Percentiles rank a stretch among this genome's conserved stretches.
Conservation (phyloP, 2,329 filamentous ascomycete genomes). For the Tothia fuscella region DNA sequence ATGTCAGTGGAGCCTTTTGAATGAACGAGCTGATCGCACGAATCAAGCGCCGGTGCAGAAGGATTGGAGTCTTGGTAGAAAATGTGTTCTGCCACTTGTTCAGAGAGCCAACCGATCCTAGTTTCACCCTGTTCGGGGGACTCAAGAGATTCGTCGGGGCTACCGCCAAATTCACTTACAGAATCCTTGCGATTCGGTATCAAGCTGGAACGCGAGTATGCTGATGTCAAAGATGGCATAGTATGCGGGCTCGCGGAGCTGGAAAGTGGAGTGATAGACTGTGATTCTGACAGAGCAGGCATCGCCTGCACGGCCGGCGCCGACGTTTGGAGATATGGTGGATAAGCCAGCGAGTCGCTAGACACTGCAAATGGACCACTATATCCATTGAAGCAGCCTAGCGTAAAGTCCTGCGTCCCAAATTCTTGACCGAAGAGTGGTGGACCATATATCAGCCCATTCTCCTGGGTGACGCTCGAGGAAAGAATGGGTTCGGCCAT, state of each 20-base stretch:
- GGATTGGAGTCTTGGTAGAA: conserved; percentile 3
- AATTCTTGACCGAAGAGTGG: too few species aligned
- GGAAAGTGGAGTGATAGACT: background rate
- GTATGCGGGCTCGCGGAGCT: background rate
- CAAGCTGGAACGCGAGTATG: conserved; percentile 2
- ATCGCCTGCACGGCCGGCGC: too few species aligned
- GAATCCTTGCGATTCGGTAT: background rate
- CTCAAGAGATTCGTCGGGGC: background rate
- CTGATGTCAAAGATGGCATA: conserved; percentile 3
- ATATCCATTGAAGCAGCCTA: too few species aligned
- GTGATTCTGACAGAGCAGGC: too few species aligned
- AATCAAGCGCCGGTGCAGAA: conserved; percentile 1
- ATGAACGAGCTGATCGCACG: background rate
- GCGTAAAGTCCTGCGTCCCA: too few species aligned
- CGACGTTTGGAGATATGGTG: too few species aligned
- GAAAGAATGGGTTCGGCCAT: too few species aligned
- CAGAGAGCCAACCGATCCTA: conserved; percentile 3
- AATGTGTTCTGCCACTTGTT: background rate
- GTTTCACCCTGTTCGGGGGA: background rate
- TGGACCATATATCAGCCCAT: too few species aligned
- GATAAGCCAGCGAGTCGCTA: too few species aligned
- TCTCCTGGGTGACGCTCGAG: too few species aligned
- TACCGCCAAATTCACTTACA: conserved; percentile 4
- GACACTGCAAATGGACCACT: too few species aligned
- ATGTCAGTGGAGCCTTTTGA: background rate